Base-by-base conservation (phyloP, 2,329 filamentous ascomycete species). In the Rutstroemia sp. region DNA sequence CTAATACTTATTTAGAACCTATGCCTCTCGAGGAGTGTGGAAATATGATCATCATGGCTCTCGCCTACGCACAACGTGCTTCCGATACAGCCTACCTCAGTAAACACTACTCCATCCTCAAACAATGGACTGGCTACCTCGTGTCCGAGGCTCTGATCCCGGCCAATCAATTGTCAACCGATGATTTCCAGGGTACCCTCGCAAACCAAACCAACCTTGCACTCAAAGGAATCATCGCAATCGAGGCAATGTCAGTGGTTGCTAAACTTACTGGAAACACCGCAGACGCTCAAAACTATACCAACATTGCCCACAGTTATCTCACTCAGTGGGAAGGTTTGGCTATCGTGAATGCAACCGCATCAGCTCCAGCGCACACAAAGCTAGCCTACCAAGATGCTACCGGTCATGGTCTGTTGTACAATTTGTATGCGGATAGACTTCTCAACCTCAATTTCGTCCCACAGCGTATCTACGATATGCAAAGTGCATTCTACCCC, bases 371-470 rank as follows among this genome's bases (percentile, higher is more conserved):
- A 5, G 74, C 84, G 0, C 89, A 94, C 71, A 85, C 88, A 17
- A 92, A 89, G 65, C 76, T 95, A 5, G 83, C 86, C 14, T 96
- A 96, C 72, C 79, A 89, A 67, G 85, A 87, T 76, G 60, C 58
- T 0, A 63, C 64, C 53, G 75, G 74, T 23, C 73, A 79, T 64
- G 65, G 64, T 61, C 46, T 55, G 2, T 78, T 95, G 30, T 95
- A 95, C 75, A 94, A 92, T 68, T 78, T 95, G 38, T 96, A 89
- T 72, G 83, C 86, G 9, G 90, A 95, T 72, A 83, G 81, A 34
- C 76, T 92, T 38, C 81, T 95, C 6, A 86, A 83, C 67, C 90
- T 95, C 72, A 79, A 87, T 53, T 75, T 95, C 68, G 86, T 95
- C 53, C 86, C 87, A 0, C 76, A 84, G 62, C 76, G 78, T 59